Base-by-base conservation (phyloP, 768 basidiomycete genomes). In the Candolleomyces efflorescens region DNA sequence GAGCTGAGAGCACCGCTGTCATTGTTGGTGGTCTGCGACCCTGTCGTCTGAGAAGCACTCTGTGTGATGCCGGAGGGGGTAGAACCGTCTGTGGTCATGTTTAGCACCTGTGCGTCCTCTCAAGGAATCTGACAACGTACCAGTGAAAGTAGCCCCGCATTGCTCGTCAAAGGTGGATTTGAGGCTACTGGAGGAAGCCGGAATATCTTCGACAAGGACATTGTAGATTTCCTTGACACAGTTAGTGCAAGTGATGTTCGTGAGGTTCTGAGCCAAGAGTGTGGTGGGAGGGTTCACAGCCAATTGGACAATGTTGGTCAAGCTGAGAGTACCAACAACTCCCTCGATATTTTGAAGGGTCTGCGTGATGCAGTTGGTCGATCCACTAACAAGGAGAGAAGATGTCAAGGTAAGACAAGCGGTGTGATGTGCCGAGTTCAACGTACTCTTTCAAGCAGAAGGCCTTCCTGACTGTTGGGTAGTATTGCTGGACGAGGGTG, bases 391-490 rank as follows among this genome's bases (percentile, higher is more conserved):
- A 41, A 51, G 27, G 22, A 39, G 45, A 32, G n/a, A 27, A 22
- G n/a, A n/a, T 11, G 37, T 48, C 60, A 15, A 46, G 59, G 45
- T 24, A 43, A 57, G 22, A 41, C 39, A 5, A 24, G 22, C 53
- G 26, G n/a, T 27, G 27, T 27, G 44, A 18, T 50, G 43, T n/a
- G 10, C n/a, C 43, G 47, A 39, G 26, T 27, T 22, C 7, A 12
- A 78, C 85, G 60, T 65, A 90, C 89, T 89, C 80, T 58, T 84
- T 78, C 64, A 90, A 70, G 67, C 90, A 92, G 10, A 71, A 67
- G 7, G 85, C 64, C 60, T 85, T 67, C 53, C 87, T 77, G 3
- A 75, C 74, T 2, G 78, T 73, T 1, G 88, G 85, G 67, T 88
- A 92, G 32, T 67, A 76, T 45, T 65, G 62, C 64, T 89, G 75